Base-by-base conservation (phyloP, 208 protist genomes). In the Balamuthia mandrillaris region DNA sequence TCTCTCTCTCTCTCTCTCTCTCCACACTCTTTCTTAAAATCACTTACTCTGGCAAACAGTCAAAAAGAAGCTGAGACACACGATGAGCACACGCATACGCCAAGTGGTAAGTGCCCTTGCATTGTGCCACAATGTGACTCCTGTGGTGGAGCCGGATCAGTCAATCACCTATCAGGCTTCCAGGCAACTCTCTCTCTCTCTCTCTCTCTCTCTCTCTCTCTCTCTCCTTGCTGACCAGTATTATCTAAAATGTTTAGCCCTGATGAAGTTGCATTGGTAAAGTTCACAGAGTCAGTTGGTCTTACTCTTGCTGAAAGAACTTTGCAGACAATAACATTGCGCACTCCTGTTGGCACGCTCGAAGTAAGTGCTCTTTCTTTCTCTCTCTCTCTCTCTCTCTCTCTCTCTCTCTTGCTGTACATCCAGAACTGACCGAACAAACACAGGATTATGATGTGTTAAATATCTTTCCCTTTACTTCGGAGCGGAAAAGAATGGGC, bases 401-500 rank as follows among this genome's bases (percentile, higher is more conserved):
- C n/a, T n/a, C n/a, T 18, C 18, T 18, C 49, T 56, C n/a, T 56
- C n/a, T 56, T 56, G 18, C n/a, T 56, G 18, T 56, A 27, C n/a
- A 56, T 27, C 18, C 18, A 81, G 52, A 81, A 74, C 18, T 45
- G n/a, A n/a, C n/a, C n/a, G n/a, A n/a, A n/a, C n/a, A n/a, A 27
- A 74, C 21, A 39, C 35, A 93, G 88, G 78, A 70, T 31, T 98
- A 94, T 90, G 92, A 97, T n/a, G 95, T 99, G 37, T 78, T 99
- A 27, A 93, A 98, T 70, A 89, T 96, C 49, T 99, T 99, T 79
- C 98, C 98, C 29, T 99, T 99, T 88, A 98, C 96, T 27, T 98
- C 97, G 18, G 96, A 97, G 84, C 89, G 93, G 6, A 99, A 99
- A 90, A 92, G 97, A 41, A 99, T 99, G 98, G 97, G 97, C 33